Percentiles rank a stretch among this genome's conserved stretches.
These are phyloP conservation scores for Fusarium heterosporum DNA, from an alignment of 2,329 filamentous ascomycete species.

Conservation along the genomic window DNA sequence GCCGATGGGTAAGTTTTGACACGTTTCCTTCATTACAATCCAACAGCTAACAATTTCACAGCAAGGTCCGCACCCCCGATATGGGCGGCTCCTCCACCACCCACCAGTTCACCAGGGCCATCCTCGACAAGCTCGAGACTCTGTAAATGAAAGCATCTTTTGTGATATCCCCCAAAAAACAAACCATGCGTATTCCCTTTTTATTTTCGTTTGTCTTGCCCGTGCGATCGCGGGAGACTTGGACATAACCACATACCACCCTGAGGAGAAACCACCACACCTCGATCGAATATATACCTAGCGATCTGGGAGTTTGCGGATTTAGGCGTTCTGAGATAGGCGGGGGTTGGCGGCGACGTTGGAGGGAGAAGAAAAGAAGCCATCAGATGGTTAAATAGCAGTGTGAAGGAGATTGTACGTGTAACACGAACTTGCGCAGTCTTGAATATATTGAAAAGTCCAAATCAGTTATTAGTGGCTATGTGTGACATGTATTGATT, in stretches of 20 bases:
- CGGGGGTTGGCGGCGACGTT: slow-evolving; percentile 22
- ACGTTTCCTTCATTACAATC: not conserved
- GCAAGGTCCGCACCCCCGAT: slow-evolving; percentile 89
- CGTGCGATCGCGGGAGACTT: slow-evolving; percentile 13
- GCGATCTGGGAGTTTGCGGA: slow-evolving; percentile 34
- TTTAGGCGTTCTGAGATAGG: slow-evolving; percentile 38
- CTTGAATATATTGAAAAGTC: slow-evolving; percentile 45
- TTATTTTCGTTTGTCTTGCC: slow-evolving; percentile 32
- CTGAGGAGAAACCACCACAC: slow-evolving; percentile 22
- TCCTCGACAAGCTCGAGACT: slow-evolving; percentile 94
- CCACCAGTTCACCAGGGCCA: slow-evolving; percentile 93
- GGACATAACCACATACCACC: slow-evolving; percentile 17
- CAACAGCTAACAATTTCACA: slow-evolving; percentile 61
- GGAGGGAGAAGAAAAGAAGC: slow-evolving; percentile 19
- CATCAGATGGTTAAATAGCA: slow-evolving; percentile 19
- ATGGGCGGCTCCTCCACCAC: slow-evolving; percentile 94
- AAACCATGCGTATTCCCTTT: slow-evolving; percentile 34
- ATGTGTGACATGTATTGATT: not conserved
- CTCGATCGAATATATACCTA: slow-evolving; percentile 41
- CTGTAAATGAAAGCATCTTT: slow-evolving; percentile 60
- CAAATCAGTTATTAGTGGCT: not conserved
- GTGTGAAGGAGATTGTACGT: slow-evolving; percentile 43
- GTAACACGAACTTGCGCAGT: slow-evolving; percentile 44
- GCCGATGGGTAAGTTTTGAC: slow-evolving; percentile 80
- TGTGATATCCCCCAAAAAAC: slow-evolving; percentile 42